A percentile compares a stretch with the other conserved stretches of the same genome.
Conservation (phyloP, 257 asterid genomes). For the Solanum dulcamara region DNA sequence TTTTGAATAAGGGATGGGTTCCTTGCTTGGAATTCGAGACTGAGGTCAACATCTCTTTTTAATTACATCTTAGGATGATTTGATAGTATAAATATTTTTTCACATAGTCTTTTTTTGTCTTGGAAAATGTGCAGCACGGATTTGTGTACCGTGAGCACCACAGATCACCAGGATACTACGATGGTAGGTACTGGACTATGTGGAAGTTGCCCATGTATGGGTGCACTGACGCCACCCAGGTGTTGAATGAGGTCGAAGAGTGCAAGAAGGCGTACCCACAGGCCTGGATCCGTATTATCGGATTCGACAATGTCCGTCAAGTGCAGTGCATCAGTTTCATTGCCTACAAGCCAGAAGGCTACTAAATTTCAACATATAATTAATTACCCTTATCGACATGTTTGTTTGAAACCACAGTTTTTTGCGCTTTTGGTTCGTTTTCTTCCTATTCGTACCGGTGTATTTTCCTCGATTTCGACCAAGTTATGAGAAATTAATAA, state of each 20-base stretch:
- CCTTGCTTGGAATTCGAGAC: slow-evolving; percentile 50
- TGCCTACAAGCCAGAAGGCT: slow-evolving; percentile 12
- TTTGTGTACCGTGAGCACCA: slow-evolving; percentile 25
- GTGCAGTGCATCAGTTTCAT: slow-evolving; percentile 34
- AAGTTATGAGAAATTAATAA: neutral
- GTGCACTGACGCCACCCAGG: slow-evolving; percentile 38
- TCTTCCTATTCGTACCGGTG: neutral
- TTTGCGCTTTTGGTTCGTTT: too few species aligned
- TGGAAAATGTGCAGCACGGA: slow-evolving; percentile 8
- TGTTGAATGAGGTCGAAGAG: slow-evolving; percentile 27
- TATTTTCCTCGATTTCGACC: neutral
- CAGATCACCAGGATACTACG: slow-evolving; percentile 34
- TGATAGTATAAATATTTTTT: too few species aligned
- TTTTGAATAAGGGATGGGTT: slow-evolving; percentile 21
- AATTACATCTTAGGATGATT: too few species aligned
- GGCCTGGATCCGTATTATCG: slow-evolving; percentile 28
- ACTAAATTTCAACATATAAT: neutral
- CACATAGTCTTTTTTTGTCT: too few species aligned
- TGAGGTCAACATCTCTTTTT: slow-evolving; percentile 12
- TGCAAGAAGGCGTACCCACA: slow-evolving; percentile 15
- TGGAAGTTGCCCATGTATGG: slow-evolving; percentile 64
- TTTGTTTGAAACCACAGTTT: neutral
- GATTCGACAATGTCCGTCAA: slow-evolving; percentile 34
- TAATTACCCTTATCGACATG: neutral
- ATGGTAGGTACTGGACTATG: slow-evolving; percentile 45